Conservation (phyloP, 2,329 filamentous ascomycete species). For the Septoria petroselini region DNA sequence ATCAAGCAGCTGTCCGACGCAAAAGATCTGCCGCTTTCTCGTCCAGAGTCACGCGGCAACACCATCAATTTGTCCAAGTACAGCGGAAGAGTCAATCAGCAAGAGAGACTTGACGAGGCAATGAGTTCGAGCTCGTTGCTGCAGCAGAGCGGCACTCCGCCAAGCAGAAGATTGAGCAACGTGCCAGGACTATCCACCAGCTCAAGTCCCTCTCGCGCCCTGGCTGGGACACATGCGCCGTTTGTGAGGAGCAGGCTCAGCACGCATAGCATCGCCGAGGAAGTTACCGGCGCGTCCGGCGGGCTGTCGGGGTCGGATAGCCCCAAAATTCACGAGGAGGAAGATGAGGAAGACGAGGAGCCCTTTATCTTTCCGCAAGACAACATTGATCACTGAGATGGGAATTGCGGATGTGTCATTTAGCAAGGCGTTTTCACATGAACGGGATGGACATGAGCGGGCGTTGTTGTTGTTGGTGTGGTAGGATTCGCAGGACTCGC, state of each 20-base stretch:
- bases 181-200: conserved; percentile 71
- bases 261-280: conserved; percentile 77
- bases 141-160: conserved; percentile 76
- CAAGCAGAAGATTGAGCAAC: conserved; percentile 67
- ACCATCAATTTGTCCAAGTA: conserved; percentile 58
- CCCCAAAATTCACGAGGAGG: conserved; percentile 24
- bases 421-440: conserved; percentile 12
- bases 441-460: background rate
- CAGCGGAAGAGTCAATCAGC: conserved; percentile 80
- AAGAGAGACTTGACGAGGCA: conserved; percentile 79
- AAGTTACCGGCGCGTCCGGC: conserved; percentile 34
- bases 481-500: background rate
- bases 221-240: conserved; percentile 73
- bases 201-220: conserved; percentile 79
- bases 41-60: conserved; percentile 57
- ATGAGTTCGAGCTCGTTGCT: conserved; percentile 87
- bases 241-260: conserved; percentile 91
- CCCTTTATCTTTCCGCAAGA: conserved; percentile 33
- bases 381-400: conserved; percentile 18
- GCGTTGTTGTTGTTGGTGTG: background rate
- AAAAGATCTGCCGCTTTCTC: conserved; percentile 70
- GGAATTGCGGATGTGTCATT: background rate
- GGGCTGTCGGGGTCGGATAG: conserved; percentile 26
- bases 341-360: conserved; percentile 31
- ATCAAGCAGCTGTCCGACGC: conserved; percentile 82